Base-by-base conservation (phyloP, 306 rosid genomes). In the Albizia julibrissin region DNA sequence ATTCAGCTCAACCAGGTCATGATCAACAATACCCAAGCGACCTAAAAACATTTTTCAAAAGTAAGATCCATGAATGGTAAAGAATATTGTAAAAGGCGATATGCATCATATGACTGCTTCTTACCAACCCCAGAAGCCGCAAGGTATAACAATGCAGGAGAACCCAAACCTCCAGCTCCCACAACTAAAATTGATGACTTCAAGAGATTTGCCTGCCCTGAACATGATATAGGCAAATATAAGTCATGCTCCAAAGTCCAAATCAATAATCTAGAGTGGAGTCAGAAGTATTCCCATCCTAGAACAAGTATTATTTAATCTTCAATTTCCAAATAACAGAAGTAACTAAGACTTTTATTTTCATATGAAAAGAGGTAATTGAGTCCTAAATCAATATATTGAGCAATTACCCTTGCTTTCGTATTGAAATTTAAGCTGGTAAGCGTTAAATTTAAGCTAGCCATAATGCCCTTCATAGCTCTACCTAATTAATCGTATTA, bases 111-210 rank as follows among this genome's bases (percentile, higher is more conserved):
- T 39, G 50, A 69, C 50, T 11, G 6, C 11, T 4, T 44, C 65
- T 80, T 92, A 92, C 98, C 99, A 81, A 88, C 94, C 74, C 99
- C 99, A 83, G 90, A 80, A 80, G 99, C 98, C 31, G 94, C 98
- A 59, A 95, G 92, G 87, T 95, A 93, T 62, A 95, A 82, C 81
- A 95, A 87, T 3, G 98, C 99, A 14, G 98, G 95, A 40, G 99
- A 94, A 74, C 99, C 98, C 84, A 95, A 87, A 42, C 99, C 99
- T 49, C 99, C 99, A 39, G 98, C 99, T 82, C 99, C 99, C 77
- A 93, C 92, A 44, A 95, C 98, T 72, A 93, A 88, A 78, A 95
- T 86, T 66, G 96, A 93, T 3, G 99, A 87, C 75, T 91, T 95
- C 67, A 90, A 82, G 12, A 95, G 88, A 87, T 85, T 92, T 65